Base-by-base conservation (phyloP, 2,329 filamentous ascomycete genomes). In the Zopfia rhizophila region DNA sequence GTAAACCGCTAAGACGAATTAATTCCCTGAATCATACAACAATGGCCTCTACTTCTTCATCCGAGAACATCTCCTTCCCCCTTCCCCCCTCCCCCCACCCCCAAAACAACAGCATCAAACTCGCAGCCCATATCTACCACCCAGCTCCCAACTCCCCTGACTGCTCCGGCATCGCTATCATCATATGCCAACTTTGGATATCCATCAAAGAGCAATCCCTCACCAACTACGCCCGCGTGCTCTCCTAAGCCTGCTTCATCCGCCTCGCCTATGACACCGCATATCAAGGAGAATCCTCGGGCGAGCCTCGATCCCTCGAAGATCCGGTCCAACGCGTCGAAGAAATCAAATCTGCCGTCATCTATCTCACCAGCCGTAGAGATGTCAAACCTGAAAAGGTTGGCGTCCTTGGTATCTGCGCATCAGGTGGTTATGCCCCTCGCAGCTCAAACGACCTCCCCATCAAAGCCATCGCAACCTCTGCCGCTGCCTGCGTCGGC, bases 201-300 rank as follows among this genome's bases (percentile, higher is more conserved):
- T 58, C 50, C 10, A 54, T 75, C 27, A 76, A 77, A 45, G 73
- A 76, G 50, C 72, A 76, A 51, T 64, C 72, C 1, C 28, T 71
- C 2, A 61, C 55, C 5, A 39, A 62, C 25, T 70, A 76, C 35
- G 71, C 72, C 11, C 46, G 52, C 3, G 14, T 45, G 0, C 58
- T 75, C 5, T 38, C 68, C 13, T 40, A 66, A 16, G 45, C 50
- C 1, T 72, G 73, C 7, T 75, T 75, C 51, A 46, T 56, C 30
- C 37, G 51, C 5, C 54, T 76, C 5, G 53, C 63, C n/a, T 75
- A 58, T 45, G 74, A 77, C 40, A 65, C 72, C 5, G 64, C 64
- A 3, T 72, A 72, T 38, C 72, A 75, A 42, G 73, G 74, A 17
- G 68, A 68, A 40, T 64, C 54, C 19, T 61, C 45, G 6, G 74